Evolutionary conservation across 768 basidiomycete genomes (phyloP), one percentile per base, ranked within the genome.

Genomic region (Pleurotus pulmonarius): DNA sequence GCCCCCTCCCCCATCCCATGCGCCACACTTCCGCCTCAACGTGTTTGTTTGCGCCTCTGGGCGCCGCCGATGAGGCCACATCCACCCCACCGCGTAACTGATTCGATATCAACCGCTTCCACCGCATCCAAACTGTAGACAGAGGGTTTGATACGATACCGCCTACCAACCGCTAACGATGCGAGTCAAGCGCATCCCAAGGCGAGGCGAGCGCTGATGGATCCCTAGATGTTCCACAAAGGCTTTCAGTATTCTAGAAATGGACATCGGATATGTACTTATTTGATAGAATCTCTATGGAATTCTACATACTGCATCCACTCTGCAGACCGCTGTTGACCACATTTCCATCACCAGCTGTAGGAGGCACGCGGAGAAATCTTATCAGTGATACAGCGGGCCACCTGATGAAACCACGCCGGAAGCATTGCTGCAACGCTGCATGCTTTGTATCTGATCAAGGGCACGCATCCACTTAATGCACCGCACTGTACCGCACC

Each of bases 131-230:
- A 49, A n/a, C 29, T 34, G 1, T 34, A 34, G 29, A 34, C 48
- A 26, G 48, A 25, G 25, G 8, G n/a, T 49, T 29, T 53, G 51
- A 15, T 53, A 41, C 16, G 39, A 43, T 40, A 20, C 38, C 51
- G 51, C 51, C 51, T 53, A 41, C 51, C 51, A 24, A 53, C 51
- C 51, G 51, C 51, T 53, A 39, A 41, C n/a, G 51, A 39, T 53
- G 51, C 51, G 51, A 53, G 29, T 34, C 29, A 34, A 34, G 29
- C 29, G 37, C 51, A 53, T 53, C 51, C 39, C 51, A 24, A 37
- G 18, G 39, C 12, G 12, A 20, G 16, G 15, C 37, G 18, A 53
- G 38, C n/a, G 37, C 39, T 53, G 51, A 40, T 53, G 48, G 24
- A n/a, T 41, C 12, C 51, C 51, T 40, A 22, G 20, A 24, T 41